Conservation (phyloP, 305 asterid species). For the Fraxinus angustifolia region DNA sequence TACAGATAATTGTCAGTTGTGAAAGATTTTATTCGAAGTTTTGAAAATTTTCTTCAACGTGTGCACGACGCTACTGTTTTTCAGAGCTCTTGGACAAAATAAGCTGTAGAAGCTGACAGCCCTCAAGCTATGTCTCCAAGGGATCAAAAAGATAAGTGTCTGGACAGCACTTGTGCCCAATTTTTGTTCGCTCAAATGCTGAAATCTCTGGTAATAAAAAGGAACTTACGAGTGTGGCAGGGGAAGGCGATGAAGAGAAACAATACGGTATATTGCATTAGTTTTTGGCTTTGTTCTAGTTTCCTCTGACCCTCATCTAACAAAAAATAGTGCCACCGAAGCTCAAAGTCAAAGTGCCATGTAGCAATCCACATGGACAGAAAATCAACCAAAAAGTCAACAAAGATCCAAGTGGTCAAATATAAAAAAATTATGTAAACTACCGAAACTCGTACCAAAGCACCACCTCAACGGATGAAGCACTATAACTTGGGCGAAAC, state of each 20-base stretch:
- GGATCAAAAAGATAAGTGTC: conserved; percentile 47
- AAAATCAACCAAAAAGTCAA: too few species aligned
- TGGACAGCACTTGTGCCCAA: conserved; percentile 63
- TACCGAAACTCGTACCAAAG: too few species aligned
- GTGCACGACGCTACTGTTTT: conserved; percentile 16
- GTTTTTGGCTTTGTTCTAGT: conserved; percentile 9
- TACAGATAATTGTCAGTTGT: neutral
- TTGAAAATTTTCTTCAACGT: neutral
- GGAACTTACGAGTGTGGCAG: conserved; percentile 29
- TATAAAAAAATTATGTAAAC: too few species aligned
- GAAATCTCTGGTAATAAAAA: conserved; percentile 41
- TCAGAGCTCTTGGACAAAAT: conserved; percentile 84
- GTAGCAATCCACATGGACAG: too few species aligned
- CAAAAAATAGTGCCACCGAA: neutral
- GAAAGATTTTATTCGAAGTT: neutral
- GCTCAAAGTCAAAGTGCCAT: too few species aligned
- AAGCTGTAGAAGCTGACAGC: conserved; percentile 61
- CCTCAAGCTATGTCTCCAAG: conserved; percentile 51
- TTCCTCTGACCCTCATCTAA: conserved; percentile 10
- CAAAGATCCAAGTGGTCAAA: too few species aligned
- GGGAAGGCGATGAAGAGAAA: conserved; percentile 40
- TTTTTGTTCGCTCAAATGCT: conserved; percentile 55
- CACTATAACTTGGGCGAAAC: too few species aligned
- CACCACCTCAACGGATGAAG: too few species aligned
- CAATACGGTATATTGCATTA: conserved; percentile 28